These are phyloP conservation scores for Cytospora paraplurivora DNA, from an alignment of 2,329 filamentous ascomycete species.

Conservation along the genomic window DNA sequence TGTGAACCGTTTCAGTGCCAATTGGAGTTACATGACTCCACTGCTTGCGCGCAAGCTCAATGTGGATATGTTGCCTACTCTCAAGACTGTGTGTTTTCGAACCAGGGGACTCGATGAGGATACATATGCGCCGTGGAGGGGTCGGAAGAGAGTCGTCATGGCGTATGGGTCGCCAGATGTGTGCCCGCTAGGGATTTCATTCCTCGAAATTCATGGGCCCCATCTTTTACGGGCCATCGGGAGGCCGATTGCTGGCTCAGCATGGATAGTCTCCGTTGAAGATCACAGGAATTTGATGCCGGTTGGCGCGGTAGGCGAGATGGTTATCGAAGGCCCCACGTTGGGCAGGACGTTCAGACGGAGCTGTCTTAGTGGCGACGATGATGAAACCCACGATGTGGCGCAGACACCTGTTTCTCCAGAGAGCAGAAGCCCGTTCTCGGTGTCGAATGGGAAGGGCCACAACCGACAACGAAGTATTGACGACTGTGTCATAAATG, in stretches of 20 bases:
- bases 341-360: conserved; percentile 39
- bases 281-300: conserved; percentile 54
- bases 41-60: conserved; percentile 54
- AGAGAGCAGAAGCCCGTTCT: conserved; percentile 35
- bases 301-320: conserved; percentile 47
- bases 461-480: conserved; percentile 32
- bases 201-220: conserved; percentile 45
- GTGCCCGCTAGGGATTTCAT: conserved; percentile 54
- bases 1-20: conserved; percentile 53
- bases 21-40: conserved; percentile 59
- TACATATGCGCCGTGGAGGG: conserved; percentile 50
- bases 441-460: conserved; percentile 24
- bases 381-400: conserved; percentile 17
- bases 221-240: conserved; percentile 47
- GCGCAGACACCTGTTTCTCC: conserved; percentile 37
- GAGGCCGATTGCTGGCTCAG: conserved; percentile 51
- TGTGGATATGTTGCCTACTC: conserved; percentile 40
- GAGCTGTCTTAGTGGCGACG: conserved; percentile 12
- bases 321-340: conserved; percentile 58
- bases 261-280: conserved; percentile 56
- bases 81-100: conserved; percentile 49
- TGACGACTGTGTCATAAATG: conserved; percentile 23
- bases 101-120: conserved; percentile 54
- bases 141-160: conserved; percentile 49
- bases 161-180: conserved; percentile 55